Conservation (phyloP, 345 rosid species). For the Boechera retrofracta region DNA sequence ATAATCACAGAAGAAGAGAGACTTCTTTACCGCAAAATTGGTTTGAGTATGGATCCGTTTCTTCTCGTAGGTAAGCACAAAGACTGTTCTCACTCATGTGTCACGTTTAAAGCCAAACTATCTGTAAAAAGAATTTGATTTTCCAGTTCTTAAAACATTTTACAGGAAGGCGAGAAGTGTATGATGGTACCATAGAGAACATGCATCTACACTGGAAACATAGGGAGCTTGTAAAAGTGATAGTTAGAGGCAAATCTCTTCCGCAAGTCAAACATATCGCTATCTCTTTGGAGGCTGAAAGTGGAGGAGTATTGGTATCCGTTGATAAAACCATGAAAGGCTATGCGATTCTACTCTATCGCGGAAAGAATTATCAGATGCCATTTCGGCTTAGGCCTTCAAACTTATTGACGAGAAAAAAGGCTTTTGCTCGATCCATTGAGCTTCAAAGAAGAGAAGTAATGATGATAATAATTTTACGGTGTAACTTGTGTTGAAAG, state of each 20-base stretch:
- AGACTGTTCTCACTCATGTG: constrained; percentile 23
- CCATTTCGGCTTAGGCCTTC: constrained; percentile 67
- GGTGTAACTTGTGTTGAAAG: constrained; percentile 6
- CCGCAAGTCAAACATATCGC: constrained; percentile 85
- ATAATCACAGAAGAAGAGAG: constrained; percentile 85
- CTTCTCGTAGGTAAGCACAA: constrained; percentile 74
- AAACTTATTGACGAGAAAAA: constrained; percentile 74
- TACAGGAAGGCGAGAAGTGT: constrained; percentile 81
- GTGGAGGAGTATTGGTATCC: constrained; percentile 87
- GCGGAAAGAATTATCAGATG: constrained; percentile 81
- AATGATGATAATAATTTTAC: constrained; percentile 24
- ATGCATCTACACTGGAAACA: constrained; percentile 96
- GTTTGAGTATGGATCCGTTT: constrained; percentile 89
- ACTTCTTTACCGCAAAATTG: constrained; percentile 78
- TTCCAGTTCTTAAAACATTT: background rate
- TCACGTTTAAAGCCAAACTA: constrained; percentile 10
- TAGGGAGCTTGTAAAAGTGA: constrained; percentile 83
- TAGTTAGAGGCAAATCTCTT: constrained; percentile 62
- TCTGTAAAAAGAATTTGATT: background rate
- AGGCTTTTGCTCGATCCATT: constrained; percentile 81
- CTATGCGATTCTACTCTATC: constrained; percentile 72
- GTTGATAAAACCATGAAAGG: constrained; percentile 84
- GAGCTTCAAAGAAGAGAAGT: constrained; percentile 97
- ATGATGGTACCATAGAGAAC: constrained; percentile 85
- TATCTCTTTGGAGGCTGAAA: constrained; percentile 84